phyloP scores from a whole-genome alignment of 2,329 filamentous ascomycete genomes.

The Fusarium palustre region DNA sequence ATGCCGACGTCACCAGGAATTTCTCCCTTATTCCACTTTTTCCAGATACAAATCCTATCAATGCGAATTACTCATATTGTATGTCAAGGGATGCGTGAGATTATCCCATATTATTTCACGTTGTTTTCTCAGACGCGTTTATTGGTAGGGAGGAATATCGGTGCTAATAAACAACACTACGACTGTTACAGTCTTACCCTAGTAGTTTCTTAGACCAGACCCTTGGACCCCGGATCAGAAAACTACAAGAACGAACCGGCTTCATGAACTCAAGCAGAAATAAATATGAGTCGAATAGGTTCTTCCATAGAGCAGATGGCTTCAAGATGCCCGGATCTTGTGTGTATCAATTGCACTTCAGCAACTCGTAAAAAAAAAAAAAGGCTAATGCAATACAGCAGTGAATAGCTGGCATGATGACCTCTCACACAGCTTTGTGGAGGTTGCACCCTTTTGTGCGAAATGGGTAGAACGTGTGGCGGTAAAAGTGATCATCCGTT shows the following conservation, averaged over 20 bases:
- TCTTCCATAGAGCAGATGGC: not conserved
- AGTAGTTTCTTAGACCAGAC: slow-evolving; percentile 17
- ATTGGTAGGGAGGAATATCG: slow-evolving; percentile 27
- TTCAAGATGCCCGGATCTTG: not conserved
- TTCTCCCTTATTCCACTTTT: slow-evolving; percentile 8
- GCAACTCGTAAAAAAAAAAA: not conserved
- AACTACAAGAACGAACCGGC: not conserved
- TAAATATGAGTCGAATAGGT: not conserved
- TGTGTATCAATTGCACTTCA: not conserved
- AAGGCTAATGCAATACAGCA: slow-evolving; percentile 19
- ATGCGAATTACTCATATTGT: not conserved
- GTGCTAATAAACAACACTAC: slow-evolving; percentile 10
- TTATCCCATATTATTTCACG: slow-evolving; percentile 19
- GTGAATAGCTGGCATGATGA: slow-evolving; percentile 13
- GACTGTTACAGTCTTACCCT: not conserved
- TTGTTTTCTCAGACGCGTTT: slow-evolving; percentile 29
- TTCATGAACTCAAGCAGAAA: not conserved
- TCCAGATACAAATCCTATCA: not conserved
- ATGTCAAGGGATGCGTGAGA: slow-evolving; percentile 1
- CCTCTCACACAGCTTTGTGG: slow-evolving; percentile 18
- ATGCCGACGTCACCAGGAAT: slow-evolving; percentile 28
- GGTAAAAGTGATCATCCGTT: slow-evolving; percentile 32
- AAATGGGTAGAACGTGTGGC: slow-evolving; percentile 5
- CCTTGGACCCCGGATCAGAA: slow-evolving; percentile 24
- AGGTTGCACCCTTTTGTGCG: slow-evolving; percentile 20